Percentiles rank a stretch among this genome's conserved stretches.
Conservation (phyloP, 2,329 filamentous ascomycete species). For the Intubia oerlemansii region DNA sequence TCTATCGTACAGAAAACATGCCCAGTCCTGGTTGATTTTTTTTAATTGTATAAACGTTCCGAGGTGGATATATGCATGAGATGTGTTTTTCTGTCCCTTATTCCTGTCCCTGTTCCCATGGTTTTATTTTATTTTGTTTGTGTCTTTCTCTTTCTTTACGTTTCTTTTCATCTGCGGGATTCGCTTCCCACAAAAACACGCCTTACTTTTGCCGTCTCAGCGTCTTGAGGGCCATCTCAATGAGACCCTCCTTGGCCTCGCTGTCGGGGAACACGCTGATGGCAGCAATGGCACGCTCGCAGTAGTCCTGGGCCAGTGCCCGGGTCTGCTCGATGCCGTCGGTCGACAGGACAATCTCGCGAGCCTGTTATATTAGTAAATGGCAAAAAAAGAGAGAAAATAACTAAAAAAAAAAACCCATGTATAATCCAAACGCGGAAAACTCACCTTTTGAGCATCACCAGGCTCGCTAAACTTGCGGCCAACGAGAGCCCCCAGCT, state of each 20-base stretch:
- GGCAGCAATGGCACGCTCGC: constrained; percentile 69
- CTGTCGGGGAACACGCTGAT: constrained; percentile 75
- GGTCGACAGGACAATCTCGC: constrained; percentile 62
- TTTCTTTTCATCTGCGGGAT: background rate
- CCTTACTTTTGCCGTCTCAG: constrained; percentile 63
- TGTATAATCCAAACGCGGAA: no score
- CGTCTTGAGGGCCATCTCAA: constrained; percentile 89
- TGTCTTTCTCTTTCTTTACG: background rate
- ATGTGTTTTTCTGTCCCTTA: background rate
- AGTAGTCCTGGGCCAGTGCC: constrained; percentile 75
- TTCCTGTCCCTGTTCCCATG: no score
- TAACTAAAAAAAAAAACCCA: no score
- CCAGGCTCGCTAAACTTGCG: constrained; percentile 72
- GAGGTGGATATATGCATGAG: no score
- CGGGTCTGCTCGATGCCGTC: constrained; percentile 84
- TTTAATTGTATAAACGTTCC: no score
- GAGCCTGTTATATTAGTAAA: constrained; percentile 36
- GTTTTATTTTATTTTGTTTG: background rate
- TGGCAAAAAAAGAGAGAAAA: background rate
- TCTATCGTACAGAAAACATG: no score
- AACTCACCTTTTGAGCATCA: constrained; percentile 61
- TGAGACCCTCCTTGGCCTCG: constrained; percentile 75
- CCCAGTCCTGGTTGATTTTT: no score
- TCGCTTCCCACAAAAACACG: background rate
- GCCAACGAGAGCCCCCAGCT: constrained; percentile 72